Percentiles rank a stretch among this genome's conserved stretches.
phyloP scores from a whole-genome alignment of 306 rosid genomes.

The Echinosophora koreensis region DNA sequence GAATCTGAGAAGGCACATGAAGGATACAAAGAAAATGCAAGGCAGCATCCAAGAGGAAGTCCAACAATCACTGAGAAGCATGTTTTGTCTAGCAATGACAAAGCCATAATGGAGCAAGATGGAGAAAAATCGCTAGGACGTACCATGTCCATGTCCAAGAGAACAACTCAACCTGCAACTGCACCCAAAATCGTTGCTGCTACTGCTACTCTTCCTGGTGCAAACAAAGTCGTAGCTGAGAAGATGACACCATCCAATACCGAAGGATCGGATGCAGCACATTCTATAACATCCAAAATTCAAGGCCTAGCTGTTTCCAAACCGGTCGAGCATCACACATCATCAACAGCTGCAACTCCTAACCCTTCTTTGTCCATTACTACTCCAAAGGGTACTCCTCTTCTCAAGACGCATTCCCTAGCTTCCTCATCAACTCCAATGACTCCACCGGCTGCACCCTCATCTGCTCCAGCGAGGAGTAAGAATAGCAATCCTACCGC shows the following conservation, averaged over 20 bases:
- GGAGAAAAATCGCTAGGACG: conserved; percentile 43
- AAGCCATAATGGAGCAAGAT: conserved; percentile 41
- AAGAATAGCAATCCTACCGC: conserved; percentile 43
- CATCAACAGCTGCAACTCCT: neutral
- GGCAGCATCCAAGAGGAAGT: conserved; percentile 58
- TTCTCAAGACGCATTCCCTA: conserved; percentile 36
- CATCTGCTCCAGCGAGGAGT: conserved; percentile 37
- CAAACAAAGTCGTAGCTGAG: conserved; percentile 48
- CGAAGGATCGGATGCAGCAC: conserved; percentile 56
- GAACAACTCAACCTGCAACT: conserved; percentile 34
- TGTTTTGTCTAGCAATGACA: conserved; percentile 50
- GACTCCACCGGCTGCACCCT: conserved; percentile 40
- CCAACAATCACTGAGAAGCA: conserved; percentile 62
- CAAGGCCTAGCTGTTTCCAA: conserved; percentile 53
- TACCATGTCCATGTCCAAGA: conserved; percentile 54
- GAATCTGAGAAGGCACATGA: conserved; percentile 74
- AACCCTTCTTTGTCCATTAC: conserved; percentile 16
- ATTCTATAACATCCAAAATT: conserved; percentile 61
- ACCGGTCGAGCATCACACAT: conserved; percentile 34
- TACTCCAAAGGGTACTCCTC: conserved; percentile 38
- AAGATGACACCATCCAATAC: conserved; percentile 55
- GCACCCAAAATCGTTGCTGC: conserved; percentile 38
- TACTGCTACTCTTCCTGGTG: conserved; percentile 21
- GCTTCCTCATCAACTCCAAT: conserved; percentile 5
- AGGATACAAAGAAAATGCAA: conserved; percentile 55